Conservation (phyloP, 2,329 filamentous ascomycete genomes). For the Colletotrichum chlorophyti region DNA sequence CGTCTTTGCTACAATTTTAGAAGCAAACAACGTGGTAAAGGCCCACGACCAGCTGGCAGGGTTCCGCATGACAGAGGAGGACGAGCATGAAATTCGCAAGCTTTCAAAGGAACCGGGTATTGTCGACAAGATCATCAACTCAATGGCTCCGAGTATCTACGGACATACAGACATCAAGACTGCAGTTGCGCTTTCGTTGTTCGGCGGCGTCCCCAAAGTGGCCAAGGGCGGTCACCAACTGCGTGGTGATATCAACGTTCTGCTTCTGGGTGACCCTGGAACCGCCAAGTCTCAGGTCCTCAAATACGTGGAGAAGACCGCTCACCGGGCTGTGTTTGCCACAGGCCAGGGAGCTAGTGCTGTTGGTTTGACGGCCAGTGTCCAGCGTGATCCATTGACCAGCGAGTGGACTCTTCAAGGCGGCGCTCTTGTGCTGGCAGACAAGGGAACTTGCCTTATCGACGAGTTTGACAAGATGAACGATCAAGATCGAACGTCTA, state of each 20-base stretch:
- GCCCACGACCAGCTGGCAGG: constrained; percentile 96
- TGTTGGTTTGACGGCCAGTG: constrained; percentile 95
- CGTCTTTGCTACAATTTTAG: constrained; percentile 95
- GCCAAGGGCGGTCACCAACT: constrained; percentile 90
- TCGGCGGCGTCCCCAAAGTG: constrained; percentile 91
- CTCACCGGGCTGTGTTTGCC: constrained; percentile 94
- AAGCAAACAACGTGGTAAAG: constrained; percentile 97
- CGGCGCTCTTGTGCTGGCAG: constrained; percentile 91
- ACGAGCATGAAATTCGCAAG: constrained; percentile 87
- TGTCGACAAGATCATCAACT: constrained; percentile 89
- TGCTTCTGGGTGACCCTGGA: constrained; percentile 94
- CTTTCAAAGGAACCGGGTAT: constrained; percentile 91
- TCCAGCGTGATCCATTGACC: constrained; percentile 92
- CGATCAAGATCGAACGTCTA: constrained; percentile 95
- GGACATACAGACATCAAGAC: constrained; percentile 98
- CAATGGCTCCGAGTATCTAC: constrained; percentile 96
- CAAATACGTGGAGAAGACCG: constrained; percentile 97
- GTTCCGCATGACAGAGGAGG: constrained; percentile 93
- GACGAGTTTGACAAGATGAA: constrained; percentile 99
- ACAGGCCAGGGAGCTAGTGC: constrained; percentile 97
- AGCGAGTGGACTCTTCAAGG: constrained; percentile 98
- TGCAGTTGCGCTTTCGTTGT: constrained; percentile 89
- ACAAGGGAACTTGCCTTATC: constrained; percentile 93
- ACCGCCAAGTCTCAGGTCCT: constrained; percentile 97
- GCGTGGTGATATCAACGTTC: constrained; percentile 96